Percentiles rank a stretch among this genome's conserved stretches.
These are phyloP conservation scores for Russula ochroleuca DNA, from an alignment of 768 basidiomycete species.

Conservation along the genomic window DNA sequence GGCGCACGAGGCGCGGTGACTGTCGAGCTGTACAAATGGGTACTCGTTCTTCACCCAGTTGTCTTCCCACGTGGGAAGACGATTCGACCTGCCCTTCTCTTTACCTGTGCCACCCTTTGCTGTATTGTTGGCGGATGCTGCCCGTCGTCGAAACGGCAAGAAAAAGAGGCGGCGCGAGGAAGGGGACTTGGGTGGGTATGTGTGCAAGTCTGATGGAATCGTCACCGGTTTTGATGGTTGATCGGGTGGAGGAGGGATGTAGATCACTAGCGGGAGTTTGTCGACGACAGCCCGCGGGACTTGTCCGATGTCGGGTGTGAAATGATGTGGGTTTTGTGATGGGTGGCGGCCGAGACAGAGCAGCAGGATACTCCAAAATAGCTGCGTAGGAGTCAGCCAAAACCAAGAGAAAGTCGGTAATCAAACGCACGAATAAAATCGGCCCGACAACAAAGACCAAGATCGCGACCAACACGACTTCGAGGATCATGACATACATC, in stretches of 20 bases:
- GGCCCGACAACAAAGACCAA: slow-evolving; percentile 77
- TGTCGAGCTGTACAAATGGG: slow-evolving; percentile 78
- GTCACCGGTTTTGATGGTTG: slow-evolving; percentile 29
- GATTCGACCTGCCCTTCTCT: slow-evolving; percentile 25
- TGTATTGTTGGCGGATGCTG: slow-evolving; percentile 17
- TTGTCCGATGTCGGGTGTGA: slow-evolving; percentile 76
- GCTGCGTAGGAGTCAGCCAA: slow-evolving; percentile 37
- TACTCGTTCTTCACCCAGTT: slow-evolving; percentile 73
- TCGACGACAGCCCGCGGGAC: slow-evolving; percentile 68
- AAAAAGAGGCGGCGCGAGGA: slow-evolving; percentile 51
- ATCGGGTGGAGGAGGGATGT: slow-evolving; percentile 74
- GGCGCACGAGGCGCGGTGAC: slow-evolving; percentile 78
- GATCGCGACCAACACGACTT: slow-evolving; percentile 70
- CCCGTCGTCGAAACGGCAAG: slow-evolving; percentile 31
- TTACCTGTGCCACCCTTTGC: slow-evolving; percentile 26
- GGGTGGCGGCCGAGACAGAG: slow-evolving; percentile 79
- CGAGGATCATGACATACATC: slow-evolving; percentile 68
- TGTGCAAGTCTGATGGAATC: slow-evolving; percentile 36
- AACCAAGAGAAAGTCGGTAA: not conserved
- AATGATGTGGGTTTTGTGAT: slow-evolving; percentile 63
- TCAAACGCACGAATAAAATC: slow-evolving; percentile 62
- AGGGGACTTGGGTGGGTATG: slow-evolving; percentile 56
- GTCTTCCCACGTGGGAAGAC: slow-evolving; percentile 63
- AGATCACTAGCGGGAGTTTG: slow-evolving; percentile 76
- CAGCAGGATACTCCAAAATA: slow-evolving; percentile 73